Percentiles rank a stretch among this genome's conserved stretches.
These are phyloP conservation scores for Dalechampia spathulata DNA, from an alignment of 441 rosid species.

Conservation along the genomic window DNA sequence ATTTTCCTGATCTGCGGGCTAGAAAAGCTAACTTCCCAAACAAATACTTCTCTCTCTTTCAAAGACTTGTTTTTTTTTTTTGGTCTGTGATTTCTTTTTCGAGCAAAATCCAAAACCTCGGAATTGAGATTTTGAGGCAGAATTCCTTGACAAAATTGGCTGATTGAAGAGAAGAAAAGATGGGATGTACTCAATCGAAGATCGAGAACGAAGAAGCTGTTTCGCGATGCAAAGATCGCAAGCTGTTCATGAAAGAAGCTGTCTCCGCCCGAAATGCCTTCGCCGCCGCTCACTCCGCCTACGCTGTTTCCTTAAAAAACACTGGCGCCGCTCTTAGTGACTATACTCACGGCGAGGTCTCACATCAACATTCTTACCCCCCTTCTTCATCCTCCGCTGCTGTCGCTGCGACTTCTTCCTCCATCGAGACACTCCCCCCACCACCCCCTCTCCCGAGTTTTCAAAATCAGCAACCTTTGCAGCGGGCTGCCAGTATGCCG, in stretches of 20 bases:
- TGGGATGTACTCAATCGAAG: slow-evolving; percentile 91
- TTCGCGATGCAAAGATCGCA: slow-evolving; percentile 69
- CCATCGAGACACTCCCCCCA: slow-evolving; percentile 12
- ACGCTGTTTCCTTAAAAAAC: slow-evolving; percentile 65
- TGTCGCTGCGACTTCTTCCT: slow-evolving; percentile 23
- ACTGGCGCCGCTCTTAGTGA: slow-evolving; percentile 91
- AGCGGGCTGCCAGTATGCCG: slow-evolving; percentile 77
- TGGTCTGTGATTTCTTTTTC: too few relatives aligned
- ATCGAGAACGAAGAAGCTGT: slow-evolving; percentile 92
- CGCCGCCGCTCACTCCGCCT: slow-evolving; percentile 87
- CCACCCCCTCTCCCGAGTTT: slow-evolving; percentile 36
- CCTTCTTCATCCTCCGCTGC: slow-evolving; percentile 23
- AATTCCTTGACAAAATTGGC: too few relatives aligned
- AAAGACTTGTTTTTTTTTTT: too few relatives aligned
- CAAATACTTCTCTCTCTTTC: too few relatives aligned
- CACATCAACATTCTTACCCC: neutral
- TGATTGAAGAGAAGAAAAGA: slow-evolving; percentile 5
- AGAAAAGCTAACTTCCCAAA: too few relatives aligned
- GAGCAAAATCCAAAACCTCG: neutral
- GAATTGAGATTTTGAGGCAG: neutral
- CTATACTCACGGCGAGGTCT: slow-evolving; percentile 56
- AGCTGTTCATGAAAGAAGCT: slow-evolving; percentile 59
- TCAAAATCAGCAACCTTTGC: slow-evolving; percentile 25
- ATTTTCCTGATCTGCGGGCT: too few relatives aligned
- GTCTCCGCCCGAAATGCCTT: slow-evolving; percentile 71